These are phyloP conservation scores for Umbelopsis sp. DNA, from an alignment of 192 early-diverging fungal species.

Conservation along the genomic window DNA sequence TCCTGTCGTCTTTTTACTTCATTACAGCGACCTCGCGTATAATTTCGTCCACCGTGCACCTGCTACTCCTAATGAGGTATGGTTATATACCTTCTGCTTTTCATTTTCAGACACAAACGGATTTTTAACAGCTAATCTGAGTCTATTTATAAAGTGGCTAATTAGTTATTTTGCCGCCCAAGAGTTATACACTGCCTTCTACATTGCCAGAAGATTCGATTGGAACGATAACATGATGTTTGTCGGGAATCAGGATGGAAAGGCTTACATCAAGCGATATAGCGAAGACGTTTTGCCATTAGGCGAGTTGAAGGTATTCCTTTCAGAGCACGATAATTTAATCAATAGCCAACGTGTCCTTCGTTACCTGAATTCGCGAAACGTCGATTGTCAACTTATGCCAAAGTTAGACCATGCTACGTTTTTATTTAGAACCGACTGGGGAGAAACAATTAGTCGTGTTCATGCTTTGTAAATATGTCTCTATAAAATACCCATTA, in stretches of 20 bases:
- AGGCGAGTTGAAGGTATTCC: conserved; percentile 33
- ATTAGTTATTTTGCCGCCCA: conserved; percentile 63
- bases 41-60: conserved; percentile 61
- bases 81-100: neutral
- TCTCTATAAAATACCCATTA: neutral
- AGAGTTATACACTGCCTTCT: conserved; percentile 64
- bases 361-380: conserved; percentile 37
- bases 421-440: conserved; percentile 40
- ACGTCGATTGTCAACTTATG: conserved; percentile 45
- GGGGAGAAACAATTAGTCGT: conserved; percentile 16
- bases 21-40: conserved; percentile 59
- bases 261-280: neutral
- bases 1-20: conserved; percentile 67
- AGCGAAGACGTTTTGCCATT: conserved; percentile 24
- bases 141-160: conserved; percentile 38
- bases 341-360: conserved; percentile 39
- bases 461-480: neutral
- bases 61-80: conserved; percentile 42
- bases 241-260: conserved; percentile 15
- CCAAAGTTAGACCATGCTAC: conserved; percentile 47
- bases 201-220: conserved; percentile 56
- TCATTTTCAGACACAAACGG: neutral
- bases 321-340: conserved; percentile 52
- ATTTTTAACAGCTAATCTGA: neutral
- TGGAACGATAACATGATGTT: conserved; percentile 50